Percentiles rank a stretch among this genome's conserved stretches.
Evolutionary conservation across 163 green algal genomes (phyloP).

Genomic region (Scenedesmus sp.): DNA sequence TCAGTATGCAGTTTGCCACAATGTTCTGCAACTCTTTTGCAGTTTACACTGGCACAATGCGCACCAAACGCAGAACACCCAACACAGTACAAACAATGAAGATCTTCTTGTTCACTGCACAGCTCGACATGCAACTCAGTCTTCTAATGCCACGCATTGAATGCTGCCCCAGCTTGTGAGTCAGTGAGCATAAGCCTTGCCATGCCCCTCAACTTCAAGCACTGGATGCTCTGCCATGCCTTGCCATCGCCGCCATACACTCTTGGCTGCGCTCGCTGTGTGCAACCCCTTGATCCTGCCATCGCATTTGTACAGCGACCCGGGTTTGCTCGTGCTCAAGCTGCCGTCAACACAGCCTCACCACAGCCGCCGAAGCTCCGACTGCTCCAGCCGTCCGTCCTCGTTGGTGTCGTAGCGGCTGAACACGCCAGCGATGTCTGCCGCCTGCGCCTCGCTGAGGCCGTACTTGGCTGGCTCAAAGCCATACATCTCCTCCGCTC

Average conservation of each 20-base stretch:
- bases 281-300: too few relatives aligned
- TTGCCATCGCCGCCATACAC: too few relatives aligned
- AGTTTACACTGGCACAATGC: not conserved
- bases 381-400: conserved; percentile 72
- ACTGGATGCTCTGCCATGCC: too few relatives aligned
- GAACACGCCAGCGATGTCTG: conserved; percentile 75
- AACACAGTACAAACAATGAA: too few relatives aligned
- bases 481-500: conserved; percentile 67
- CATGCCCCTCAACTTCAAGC: too few relatives aligned
- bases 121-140: too few relatives aligned
- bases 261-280: too few relatives aligned
- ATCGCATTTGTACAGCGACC: too few relatives aligned
- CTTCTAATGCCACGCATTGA: too few relatives aligned
- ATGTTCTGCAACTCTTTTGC: not conserved
- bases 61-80: not conserved
- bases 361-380: conserved; percentile 74
- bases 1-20: not conserved
- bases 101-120: too few relatives aligned
- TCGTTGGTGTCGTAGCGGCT: conserved; percentile 76
- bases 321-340: not conserved
- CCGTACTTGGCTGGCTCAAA: conserved; percentile 70
- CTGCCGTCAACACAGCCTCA: conserved; percentile 8
- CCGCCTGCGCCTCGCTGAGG: conserved; percentile 67
- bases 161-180: too few relatives aligned
- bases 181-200: too few relatives aligned